Conservation (phyloP, 176 grass and related monocot genomes). For the Zea mays region Zm-B73-REFERENCE-NAM-5.0 NC_050100.1:6274001-6274500, state of each 20-base stretch:
- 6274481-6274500: conserved; percentile 7
- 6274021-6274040: background rate
- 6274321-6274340: conserved; percentile 98
- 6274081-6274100: background rate
- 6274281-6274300: conserved; percentile 91
- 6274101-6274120: background rate
- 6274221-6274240: background rate
- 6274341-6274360: conserved; percentile 79
- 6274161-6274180: background rate
- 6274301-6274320: conserved; percentile 98
- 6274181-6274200: background rate
- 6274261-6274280: conserved; percentile 30
- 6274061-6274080: background rate
- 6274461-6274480: background rate
- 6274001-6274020: background rate
- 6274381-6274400: conserved; percentile 58
- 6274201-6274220: background rate
- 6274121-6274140: background rate
- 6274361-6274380: conserved; percentile 80
- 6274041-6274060: background rate
- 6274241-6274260: conserved; percentile 4
- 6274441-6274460: conserved; percentile 3
- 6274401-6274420: conserved; percentile 9
- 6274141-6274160: background rate
- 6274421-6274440: background rate